Evolutionary conservation across 2,329 filamentous ascomycete genomes (phyloP).

Genomic region (Paramyrothecium roridum): DNA sequence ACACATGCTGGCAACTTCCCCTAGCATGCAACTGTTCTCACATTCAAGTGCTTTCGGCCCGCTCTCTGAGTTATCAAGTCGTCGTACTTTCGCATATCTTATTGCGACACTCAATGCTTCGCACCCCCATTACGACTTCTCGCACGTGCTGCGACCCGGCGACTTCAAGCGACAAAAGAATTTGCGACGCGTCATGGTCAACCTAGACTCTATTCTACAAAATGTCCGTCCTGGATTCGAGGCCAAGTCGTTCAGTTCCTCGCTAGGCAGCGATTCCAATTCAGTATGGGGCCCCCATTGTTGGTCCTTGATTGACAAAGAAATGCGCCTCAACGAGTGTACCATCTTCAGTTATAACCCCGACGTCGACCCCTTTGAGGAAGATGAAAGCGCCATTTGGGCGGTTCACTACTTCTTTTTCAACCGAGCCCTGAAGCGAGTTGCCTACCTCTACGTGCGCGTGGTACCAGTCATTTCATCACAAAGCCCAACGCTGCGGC

Average conservation of each 20-base stretch:
- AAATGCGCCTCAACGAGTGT: constrained; percentile 90
- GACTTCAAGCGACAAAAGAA: constrained; percentile 88
- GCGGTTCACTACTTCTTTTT: constrained; percentile 97
- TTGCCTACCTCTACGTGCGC: constrained; percentile 89
- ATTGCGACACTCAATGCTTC: constrained; percentile 96
- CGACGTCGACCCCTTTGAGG: constrained; percentile 84
- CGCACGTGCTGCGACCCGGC: constrained; percentile 79
- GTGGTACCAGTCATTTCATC: constrained; percentile 75
- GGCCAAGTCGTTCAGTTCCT: constrained; percentile 37
- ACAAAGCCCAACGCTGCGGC: constrained; percentile 50
- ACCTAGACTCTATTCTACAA: constrained; percentile 81
- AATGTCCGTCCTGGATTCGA: constrained; percentile 71
- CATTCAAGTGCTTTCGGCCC: constrained; percentile 90
- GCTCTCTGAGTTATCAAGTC: constrained; percentile 81
- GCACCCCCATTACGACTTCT: constrained; percentile 91
- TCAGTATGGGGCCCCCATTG: constrained; percentile 83
- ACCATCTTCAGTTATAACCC: constrained; percentile 87
- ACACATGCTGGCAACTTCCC: constrained; percentile 67
- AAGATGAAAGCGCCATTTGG: constrained; percentile 92
- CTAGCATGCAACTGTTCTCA: constrained; percentile 56
- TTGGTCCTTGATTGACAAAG: constrained; percentile 89
- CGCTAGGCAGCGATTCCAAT: constrained; percentile 41
- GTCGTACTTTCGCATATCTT: constrained; percentile 90
- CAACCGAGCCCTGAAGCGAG: constrained; percentile 86
- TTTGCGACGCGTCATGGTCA: constrained; percentile 78